Percentiles rank a stretch among this genome's conserved stretches.
These are phyloP conservation scores for Nematodospora anomalae DNA, from an alignment of 1,139 yeast species.

Conservation along the genomic window DNA sequence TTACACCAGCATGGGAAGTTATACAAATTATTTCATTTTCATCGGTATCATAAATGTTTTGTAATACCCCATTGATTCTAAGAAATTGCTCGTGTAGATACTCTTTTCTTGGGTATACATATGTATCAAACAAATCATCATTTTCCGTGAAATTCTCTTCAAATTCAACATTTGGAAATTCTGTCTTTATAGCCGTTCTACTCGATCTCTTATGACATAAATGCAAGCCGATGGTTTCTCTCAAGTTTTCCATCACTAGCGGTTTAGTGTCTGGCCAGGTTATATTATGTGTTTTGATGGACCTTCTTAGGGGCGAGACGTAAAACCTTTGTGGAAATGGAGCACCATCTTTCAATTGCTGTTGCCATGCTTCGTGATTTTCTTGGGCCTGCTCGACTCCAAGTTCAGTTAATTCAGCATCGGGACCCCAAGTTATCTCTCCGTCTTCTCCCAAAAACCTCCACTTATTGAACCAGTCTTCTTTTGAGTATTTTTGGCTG, in stretches of 20 bases:
- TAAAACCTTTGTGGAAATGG: conserved; percentile 57
- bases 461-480: conserved; percentile 63
- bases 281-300: conserved; percentile 53
- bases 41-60: conserved; percentile 47
- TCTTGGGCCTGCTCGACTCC: conserved; percentile 51
- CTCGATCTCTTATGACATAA: conserved; percentile 62
- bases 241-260: conserved; percentile 50
- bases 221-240: conserved; percentile 71
- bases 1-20: conserved; percentile 67
- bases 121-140: conserved; percentile 44
- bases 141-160: conserved; percentile 49
- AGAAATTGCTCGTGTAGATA: conserved; percentile 46
- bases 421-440: conserved; percentile 64
- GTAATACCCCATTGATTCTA: conserved; percentile 51
- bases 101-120: conserved; percentile 41
- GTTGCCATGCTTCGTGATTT: conserved; percentile 45
- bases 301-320: conserved; percentile 65
- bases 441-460: conserved; percentile 56
- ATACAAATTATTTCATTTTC: conserved; percentile 43
- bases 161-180: conserved; percentile 35
- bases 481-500: conserved; percentile 53
- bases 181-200: conserved; percentile 24
- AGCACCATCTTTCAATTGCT: conserved; percentile 46
- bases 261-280: conserved; percentile 55
- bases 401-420: conserved; percentile 58